Evolutionary conservation across 2,329 filamentous ascomycete species (phyloP).

Genomic region (Clarireedia monteithiana): DNA sequence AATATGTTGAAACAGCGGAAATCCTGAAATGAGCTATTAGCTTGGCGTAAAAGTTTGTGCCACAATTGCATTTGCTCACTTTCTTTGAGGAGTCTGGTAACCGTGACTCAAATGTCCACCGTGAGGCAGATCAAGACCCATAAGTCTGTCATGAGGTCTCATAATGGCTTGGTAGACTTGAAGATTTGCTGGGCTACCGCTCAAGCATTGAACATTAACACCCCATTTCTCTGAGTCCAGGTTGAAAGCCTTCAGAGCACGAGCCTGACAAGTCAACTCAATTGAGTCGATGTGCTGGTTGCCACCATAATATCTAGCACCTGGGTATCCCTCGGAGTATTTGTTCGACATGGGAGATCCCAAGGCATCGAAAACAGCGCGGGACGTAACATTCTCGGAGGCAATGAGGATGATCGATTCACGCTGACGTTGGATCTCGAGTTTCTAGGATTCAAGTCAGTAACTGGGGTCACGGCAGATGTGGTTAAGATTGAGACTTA

Average conservation of each 20-base stretch:
- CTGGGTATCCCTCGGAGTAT: slow-evolving; percentile 98
- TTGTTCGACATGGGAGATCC: slow-evolving; percentile 97
- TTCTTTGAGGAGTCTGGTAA: slow-evolving; percentile 92
- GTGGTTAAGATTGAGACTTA: slow-evolving; percentile 38
- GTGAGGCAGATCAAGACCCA: slow-evolving; percentile 95
- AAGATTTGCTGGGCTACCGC: slow-evolving; percentile 90
- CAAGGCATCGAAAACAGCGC: slow-evolving; percentile 94
- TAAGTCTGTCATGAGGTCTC: slow-evolving; percentile 88
- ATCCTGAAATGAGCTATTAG: slow-evolving; percentile 47
- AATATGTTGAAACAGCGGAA: slow-evolving; percentile 96
- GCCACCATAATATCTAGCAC: slow-evolving; percentile 96
- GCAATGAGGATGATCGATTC: slow-evolving; percentile 98
- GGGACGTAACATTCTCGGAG: slow-evolving; percentile 98
- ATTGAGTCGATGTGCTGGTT: slow-evolving; percentile 98
- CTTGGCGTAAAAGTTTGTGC: not conserved
- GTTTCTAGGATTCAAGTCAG: slow-evolving; percentile 48
- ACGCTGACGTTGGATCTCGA: slow-evolving; percentile 92
- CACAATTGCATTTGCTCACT: slow-evolving; percentile 43
- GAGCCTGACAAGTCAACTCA: slow-evolving; percentile 88
- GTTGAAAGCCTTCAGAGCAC: slow-evolving; percentile 86
- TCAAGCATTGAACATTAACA: slow-evolving; percentile 94
- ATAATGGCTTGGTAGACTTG: slow-evolving; percentile 98
- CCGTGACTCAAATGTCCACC: slow-evolving; percentile 95
- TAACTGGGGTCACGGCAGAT: not conserved
- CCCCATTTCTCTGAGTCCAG: slow-evolving; percentile 87